Evolutionary conservation across 495 filamentous ascomycete genomes (phyloP).

Genomic region (Evansstolkia leycettana): DNA sequence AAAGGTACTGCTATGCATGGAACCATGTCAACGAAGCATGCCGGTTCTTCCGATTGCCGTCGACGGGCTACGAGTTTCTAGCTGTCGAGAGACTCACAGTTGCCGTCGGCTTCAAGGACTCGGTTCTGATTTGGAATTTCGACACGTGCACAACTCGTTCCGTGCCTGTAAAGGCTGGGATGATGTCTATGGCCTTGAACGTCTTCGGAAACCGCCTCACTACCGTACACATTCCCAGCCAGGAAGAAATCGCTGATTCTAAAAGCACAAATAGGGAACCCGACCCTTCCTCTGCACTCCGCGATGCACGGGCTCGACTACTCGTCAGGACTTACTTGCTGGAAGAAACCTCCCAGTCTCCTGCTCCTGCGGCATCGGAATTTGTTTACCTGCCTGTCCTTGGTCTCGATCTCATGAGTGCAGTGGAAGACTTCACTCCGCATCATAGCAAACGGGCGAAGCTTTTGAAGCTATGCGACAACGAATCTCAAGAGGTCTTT

Average conservation of each 20-base stretch:
- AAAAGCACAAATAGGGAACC: too few species aligned
- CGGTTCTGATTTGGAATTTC: slow-evolving; percentile 16
- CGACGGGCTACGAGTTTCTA: slow-evolving; percentile 3
- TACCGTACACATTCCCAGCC: slow-evolving; percentile 6
- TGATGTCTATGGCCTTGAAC: slow-evolving; percentile 6
- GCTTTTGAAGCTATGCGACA: too few species aligned
- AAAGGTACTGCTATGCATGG: slow-evolving; percentile 16
- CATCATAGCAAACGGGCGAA: too few species aligned
- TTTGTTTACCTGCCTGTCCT: background rate
- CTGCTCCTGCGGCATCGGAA: too few species aligned
- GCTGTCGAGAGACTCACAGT: slow-evolving; percentile 10
- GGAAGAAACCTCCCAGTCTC: too few species aligned
- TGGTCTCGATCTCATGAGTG: background rate
- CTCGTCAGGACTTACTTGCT: background rate
- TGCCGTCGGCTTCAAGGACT: slow-evolving; percentile 5
- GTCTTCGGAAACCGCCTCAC: slow-evolving; percentile 2
- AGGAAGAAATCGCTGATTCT: background rate
- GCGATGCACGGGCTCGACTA: background rate
- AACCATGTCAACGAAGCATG: slow-evolving; percentile 10
- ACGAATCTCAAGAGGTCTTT: too few species aligned
- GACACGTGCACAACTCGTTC: slow-evolving; percentile 7
- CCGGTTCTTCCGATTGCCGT: slow-evolving; percentile 13
- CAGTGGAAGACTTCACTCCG: too few species aligned
- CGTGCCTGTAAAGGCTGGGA: slow-evolving; percentile 1
- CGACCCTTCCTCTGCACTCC: background rate